phyloP scores from a whole-genome alignment of 352 stramenopile genomes.

The Pythium guiyangense region DNA sequence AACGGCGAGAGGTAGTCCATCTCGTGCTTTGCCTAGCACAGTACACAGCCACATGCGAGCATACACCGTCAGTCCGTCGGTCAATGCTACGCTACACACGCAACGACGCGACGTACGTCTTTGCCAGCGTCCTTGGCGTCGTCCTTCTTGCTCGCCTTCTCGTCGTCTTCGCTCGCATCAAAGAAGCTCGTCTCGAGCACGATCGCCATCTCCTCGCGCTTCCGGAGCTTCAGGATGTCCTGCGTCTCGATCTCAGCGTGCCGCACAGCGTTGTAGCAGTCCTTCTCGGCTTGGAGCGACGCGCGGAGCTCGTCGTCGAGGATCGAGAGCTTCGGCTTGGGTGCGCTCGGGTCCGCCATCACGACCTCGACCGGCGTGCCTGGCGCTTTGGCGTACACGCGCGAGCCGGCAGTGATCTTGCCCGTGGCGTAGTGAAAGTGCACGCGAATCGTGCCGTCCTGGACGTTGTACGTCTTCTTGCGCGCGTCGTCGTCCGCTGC shows the following conservation, averaged over 20 bases:
- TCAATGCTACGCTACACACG: background rate
- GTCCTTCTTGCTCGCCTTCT: constrained; percentile 53
- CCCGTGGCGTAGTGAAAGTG: constrained; percentile 91
- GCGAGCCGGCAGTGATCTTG: constrained; percentile 85
- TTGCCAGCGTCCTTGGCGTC: constrained; percentile 62
- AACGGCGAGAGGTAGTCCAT: constrained; percentile 94
- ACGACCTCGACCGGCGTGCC: constrained; percentile 67
- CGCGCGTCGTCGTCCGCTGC: constrained; percentile 76
- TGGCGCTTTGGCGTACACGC: constrained; percentile 77
- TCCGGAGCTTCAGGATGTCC: constrained; percentile 88
- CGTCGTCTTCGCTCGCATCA: constrained; percentile 62
- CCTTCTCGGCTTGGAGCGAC: constrained; percentile 83
- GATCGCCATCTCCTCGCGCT: constrained; percentile 86
- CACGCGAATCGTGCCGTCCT: constrained; percentile 85
- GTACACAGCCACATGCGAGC: background rate
- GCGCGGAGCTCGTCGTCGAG: constrained; percentile 68
- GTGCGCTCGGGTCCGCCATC: constrained; percentile 58
- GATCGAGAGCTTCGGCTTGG: constrained; percentile 67
- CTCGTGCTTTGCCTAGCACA: constrained; percentile 50
- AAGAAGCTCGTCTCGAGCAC: constrained; percentile 85
- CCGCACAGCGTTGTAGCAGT: constrained; percentile 86
- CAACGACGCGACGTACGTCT: constrained; percentile 37
- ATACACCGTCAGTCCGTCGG: background rate
- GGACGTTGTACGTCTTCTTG: constrained; percentile 90
- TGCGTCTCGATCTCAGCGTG: constrained; percentile 88